Conservation (phyloP, 768 basidiomycete species). For the Lactarius vividus region DNA sequence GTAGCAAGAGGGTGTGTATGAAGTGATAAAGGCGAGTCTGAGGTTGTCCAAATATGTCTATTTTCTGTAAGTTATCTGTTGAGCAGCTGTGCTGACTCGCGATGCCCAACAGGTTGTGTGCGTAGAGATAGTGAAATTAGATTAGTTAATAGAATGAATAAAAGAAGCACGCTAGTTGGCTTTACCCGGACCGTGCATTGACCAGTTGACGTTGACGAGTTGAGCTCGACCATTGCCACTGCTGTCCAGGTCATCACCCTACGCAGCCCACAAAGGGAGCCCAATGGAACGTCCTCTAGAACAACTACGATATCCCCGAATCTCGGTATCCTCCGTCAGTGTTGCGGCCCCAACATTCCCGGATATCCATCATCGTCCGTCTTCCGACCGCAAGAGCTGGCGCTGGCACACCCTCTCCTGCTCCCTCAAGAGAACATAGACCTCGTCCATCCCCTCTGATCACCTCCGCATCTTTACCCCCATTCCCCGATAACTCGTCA, state of each 20-base stretch:
- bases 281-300: slow-evolving; percentile 22
- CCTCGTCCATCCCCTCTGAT: slow-evolving; percentile 36
- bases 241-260: neutral
- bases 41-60: slow-evolving; percentile 37
- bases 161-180: neutral
- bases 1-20: slow-evolving; percentile 62
- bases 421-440: slow-evolving; percentile 35
- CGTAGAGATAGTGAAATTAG: neutral
- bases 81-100: neutral
- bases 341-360: slow-evolving; percentile 33
- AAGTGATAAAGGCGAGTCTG: slow-evolving; percentile 89
- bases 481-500: slow-evolving; percentile 19
- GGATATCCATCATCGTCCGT: slow-evolving; percentile 63
- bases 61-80: slow-evolving; percentile 9
- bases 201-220: neutral
- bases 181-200: neutral
- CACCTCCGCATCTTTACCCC: slow-evolving; percentile 15
- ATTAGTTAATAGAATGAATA: neutral
- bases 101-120: no score
- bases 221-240: neutral
- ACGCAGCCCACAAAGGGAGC: neutral
- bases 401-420: slow-evolving; percentile 45
- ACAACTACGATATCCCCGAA: slow-evolving; percentile 22
- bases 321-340: slow-evolving; percentile 22
- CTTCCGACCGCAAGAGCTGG: slow-evolving; percentile 46